Base-by-base conservation (phyloP, 2,329 filamentous ascomycete species). In the Berkeleyomyces rouxiae region DNA sequence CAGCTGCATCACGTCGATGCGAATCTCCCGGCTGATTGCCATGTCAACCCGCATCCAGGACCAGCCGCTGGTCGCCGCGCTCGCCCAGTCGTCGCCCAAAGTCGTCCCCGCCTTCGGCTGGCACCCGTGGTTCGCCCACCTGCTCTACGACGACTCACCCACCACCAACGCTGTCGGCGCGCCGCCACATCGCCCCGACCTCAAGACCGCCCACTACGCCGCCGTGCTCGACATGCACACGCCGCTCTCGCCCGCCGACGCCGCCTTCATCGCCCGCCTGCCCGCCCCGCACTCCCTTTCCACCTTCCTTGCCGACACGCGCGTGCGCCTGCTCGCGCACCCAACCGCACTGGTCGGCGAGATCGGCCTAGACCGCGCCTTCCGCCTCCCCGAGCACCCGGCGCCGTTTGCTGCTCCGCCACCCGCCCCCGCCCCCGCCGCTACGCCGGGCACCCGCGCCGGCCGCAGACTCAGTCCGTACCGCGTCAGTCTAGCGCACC, bases 91-190 rank as follows among this genome's bases (percentile, higher is more conserved):
- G 11, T 31, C 53, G 4, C 42, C 53, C 46, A 65, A 62, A 31
- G 68, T 78, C 60, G 68, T 92, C 3, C 86, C 88, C 0, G 83
- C 84, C n/a, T 92, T 91, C 72, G 88, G 88, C 23, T 91, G 88
- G 87, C 88, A 93, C 70, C 88, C 88, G 0, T 93, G 88, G 88
- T 92, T 91, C 72, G 86, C 87, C 0, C 78, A 92, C 71, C 84
- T 88, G 67, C 78, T 93, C 68, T 89, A 84, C 69, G 80, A 85
- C 68, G 83, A 88, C 70, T 71, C 70, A 5, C 2, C 46, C 59
- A 7, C 61, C 61, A 36, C 33, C 9, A 42, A 4, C 10, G 4
- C 43, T 36, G 46, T 7, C 47, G 23, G 31, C 33, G 16, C 6
- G 31, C 3, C 37, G 79, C 68, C 79, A 79, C 74, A 31, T 5